Conservation (phyloP, 345 rosid genomes). For the Moricandia arvensis region DNA sequence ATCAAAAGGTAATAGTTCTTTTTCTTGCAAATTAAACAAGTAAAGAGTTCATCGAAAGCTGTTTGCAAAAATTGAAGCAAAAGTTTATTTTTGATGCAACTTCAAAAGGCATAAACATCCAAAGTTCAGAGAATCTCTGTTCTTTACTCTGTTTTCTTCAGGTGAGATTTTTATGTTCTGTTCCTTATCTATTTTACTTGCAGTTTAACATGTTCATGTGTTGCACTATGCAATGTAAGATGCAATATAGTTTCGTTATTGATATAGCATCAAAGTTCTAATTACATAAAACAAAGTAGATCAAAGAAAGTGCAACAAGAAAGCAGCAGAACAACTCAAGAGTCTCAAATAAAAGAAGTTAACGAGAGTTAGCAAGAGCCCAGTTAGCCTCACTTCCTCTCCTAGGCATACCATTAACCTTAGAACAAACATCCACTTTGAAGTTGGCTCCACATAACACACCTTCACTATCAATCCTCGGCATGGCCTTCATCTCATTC, state of each 20-base stretch:
- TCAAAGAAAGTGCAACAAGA: background rate
- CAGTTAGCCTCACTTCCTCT: conserved; percentile 87
- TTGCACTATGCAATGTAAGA: background rate
- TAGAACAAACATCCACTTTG: conserved; percentile 71
- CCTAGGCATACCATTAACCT: conserved; percentile 65
- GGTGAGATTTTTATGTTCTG: background rate
- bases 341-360: background rate
- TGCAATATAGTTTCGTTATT: background rate
- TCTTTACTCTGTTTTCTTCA: no score
- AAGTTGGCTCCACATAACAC: conserved; percentile 80
- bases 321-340: background rate
- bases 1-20: background rate
- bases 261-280: background rate
- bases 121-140: no score
- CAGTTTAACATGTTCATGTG: background rate
- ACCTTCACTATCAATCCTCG: conserved; percentile 89
- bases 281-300: background rate
- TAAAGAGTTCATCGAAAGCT: no score
- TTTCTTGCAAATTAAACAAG: no score
- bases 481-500: conserved; percentile 77
- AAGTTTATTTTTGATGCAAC: no score
- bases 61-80: no score
- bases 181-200: background rate
- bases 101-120: no score
- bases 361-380: conserved; percentile 53